Percentiles rank a stretch among this genome's conserved stretches.
These are phyloP conservation scores for Amphibolis antarctica DNA, from an alignment of 106 monocot species.

Conservation along the genomic window DNA sequence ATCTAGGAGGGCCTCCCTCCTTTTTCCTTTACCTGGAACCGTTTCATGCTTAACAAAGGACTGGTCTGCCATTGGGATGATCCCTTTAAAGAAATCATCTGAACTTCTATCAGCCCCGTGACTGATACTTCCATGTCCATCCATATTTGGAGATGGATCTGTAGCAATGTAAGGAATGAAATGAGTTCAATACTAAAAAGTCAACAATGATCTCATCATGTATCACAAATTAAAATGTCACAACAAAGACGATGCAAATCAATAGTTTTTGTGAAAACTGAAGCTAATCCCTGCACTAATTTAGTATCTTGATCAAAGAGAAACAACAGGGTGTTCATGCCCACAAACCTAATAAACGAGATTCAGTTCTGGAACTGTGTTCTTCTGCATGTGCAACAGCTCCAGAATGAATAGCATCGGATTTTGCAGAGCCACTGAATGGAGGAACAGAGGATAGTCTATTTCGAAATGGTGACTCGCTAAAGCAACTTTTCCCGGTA, in stretches of 20 bases:
- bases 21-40: constrained; percentile 32
- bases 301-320: too few species aligned
- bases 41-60: constrained; percentile 20
- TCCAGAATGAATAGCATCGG: neutral
- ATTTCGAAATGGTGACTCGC: constrained; percentile 43
- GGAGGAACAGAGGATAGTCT: constrained; percentile 24
- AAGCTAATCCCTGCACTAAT: too few species aligned
- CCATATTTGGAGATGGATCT: neutral
- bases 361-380: constrained; percentile 4
- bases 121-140: constrained; percentile 15
- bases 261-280: too few species aligned
- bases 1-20: constrained; percentile 51
- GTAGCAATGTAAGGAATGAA: neutral
- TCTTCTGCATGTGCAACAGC: neutral
- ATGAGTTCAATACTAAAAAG: neutral
- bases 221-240: too few species aligned
- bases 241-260: too few species aligned
- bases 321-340: too few species aligned
- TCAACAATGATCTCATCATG: neutral
- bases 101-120: constrained; percentile 24
- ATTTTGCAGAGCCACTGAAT: constrained; percentile 4
- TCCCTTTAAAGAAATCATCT: constrained; percentile 21
- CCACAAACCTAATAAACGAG: neutral
- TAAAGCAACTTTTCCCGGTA: constrained; percentile 75
- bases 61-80: constrained; percentile 22